Percentiles rank a stretch among this genome's conserved stretches.
phyloP scores from a whole-genome alignment of 495 filamentous ascomycete genomes.

The Aspergillus haitiensis region DNA sequence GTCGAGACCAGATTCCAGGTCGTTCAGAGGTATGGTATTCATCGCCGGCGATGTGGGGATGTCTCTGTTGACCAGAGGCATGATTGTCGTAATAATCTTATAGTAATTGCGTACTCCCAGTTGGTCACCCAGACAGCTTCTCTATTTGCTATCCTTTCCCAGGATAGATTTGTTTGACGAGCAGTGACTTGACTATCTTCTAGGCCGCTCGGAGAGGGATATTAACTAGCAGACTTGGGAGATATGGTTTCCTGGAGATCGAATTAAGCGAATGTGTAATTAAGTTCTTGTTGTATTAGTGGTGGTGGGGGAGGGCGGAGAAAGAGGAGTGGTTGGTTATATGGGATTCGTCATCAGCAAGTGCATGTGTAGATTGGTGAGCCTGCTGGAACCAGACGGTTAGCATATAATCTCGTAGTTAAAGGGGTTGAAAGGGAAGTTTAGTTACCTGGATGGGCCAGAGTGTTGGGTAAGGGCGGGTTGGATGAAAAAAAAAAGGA shows the following conservation, averaged over 20 bases:
- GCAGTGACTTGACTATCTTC: background rate
- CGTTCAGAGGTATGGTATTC: slow-evolving; percentile 33
- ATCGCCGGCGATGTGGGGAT: slow-evolving; percentile 25
- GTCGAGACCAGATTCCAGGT: slow-evolving; percentile 33
- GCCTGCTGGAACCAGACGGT: background rate
- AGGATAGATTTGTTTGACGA: background rate
- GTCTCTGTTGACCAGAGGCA: slow-evolving; percentile 15
- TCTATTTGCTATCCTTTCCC: too few species aligned
- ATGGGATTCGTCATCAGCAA: slow-evolving; percentile 16
- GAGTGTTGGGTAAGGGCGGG: background rate
- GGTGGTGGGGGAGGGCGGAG: background rate
- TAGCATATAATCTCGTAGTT: background rate
- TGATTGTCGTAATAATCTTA: background rate
- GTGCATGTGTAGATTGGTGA: slow-evolving; percentile 1
- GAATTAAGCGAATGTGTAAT: background rate
- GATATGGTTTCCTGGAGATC: background rate
- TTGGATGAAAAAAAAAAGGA: background rate
- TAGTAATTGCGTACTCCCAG: background rate
- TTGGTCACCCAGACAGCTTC: too few species aligned
- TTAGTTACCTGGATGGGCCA: background rate
- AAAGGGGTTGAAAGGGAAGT: background rate
- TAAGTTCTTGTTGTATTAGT: background rate
- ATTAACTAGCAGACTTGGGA: background rate
- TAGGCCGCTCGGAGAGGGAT: background rate
- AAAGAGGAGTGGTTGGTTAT: background rate